Percentiles rank a stretch among this genome's conserved stretches.
These are phyloP conservation scores for Penicillium roqueforti DNA, from an alignment of 495 filamentous ascomycete species.

Conservation along the genomic window DNA sequence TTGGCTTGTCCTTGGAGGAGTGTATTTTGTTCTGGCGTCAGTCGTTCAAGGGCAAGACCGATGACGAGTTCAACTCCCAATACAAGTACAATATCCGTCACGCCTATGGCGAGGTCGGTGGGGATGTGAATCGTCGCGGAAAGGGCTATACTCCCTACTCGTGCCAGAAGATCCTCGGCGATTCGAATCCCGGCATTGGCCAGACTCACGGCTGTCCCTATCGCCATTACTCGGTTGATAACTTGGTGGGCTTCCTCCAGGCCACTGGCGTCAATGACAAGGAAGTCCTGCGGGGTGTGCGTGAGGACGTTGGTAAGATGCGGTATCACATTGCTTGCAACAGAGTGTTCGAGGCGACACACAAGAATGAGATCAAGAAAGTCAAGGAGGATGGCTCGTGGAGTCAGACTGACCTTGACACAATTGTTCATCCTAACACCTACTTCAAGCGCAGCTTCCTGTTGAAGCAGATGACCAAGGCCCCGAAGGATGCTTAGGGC, in stretches of 20 bases:
- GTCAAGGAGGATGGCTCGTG: slow-evolving; percentile 79
- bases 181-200: slow-evolving; percentile 75
- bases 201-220: slow-evolving; percentile 95
- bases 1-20: slow-evolving; percentile 87
- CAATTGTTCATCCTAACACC: slow-evolving; percentile 95
- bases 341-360: slow-evolving; percentile 83
- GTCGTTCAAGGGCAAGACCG: slow-evolving; percentile 74
- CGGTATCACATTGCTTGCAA: slow-evolving; percentile 97
- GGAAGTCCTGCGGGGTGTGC: slow-evolving; percentile 71
- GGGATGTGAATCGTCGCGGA: slow-evolving; percentile 79
- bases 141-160: slow-evolving; percentile 84
- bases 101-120: slow-evolving; percentile 90
- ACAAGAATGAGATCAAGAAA: slow-evolving; percentile 82
- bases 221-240: slow-evolving; percentile 83
- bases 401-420: slow-evolving; percentile 79
- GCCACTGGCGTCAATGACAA: slow-evolving; percentile 71
- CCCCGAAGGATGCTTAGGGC: slow-evolving; percentile 27
- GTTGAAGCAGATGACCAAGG: slow-evolving; percentile 59
- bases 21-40: slow-evolving; percentile 92
- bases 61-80: slow-evolving; percentile 91
- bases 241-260: slow-evolving; percentile 70
- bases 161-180: slow-evolving; percentile 90
- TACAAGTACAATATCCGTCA: slow-evolving; percentile 97
- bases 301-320: slow-evolving; percentile 81
- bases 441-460: slow-evolving; percentile 94